Conservation (phyloP, 176 grass and related monocot genomes). For the Areca catechu region DNA sequence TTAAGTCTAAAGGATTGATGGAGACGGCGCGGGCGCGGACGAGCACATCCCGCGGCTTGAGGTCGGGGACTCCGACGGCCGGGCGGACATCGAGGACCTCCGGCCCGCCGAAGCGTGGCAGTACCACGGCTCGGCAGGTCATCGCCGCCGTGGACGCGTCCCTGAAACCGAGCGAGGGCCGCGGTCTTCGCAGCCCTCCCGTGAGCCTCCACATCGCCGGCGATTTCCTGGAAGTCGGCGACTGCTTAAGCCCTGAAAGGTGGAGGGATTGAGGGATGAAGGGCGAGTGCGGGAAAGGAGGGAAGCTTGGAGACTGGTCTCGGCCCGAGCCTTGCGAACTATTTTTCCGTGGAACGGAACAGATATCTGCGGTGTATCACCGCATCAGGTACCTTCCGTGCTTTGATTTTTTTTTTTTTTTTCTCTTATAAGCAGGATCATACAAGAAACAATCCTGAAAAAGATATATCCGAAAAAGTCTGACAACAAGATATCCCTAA, state of each 20-base stretch:
- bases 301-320: constrained; percentile 19
- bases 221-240: constrained; percentile 7
- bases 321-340: not conserved
- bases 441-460: no score
- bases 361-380: no score
- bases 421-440: no score
- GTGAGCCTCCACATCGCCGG: constrained; percentile 42
- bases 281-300: constrained; percentile 10
- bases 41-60: constrained; percentile 77
- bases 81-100: constrained; percentile 75
- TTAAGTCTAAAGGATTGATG: constrained; percentile 81
- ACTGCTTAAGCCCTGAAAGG: constrained; percentile 22
- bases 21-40: constrained; percentile 80
- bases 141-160: constrained; percentile 26
- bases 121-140: constrained; percentile 56
- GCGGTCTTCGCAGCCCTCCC: constrained; percentile 14
- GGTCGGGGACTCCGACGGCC: constrained; percentile 55
- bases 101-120: constrained; percentile 76
- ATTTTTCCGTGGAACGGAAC: no score
- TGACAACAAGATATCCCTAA: no score
- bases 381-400: no score
- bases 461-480: no score
- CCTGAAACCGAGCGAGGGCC: constrained; percentile 10
- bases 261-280: constrained; percentile 5
- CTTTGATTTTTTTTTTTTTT: no score